Conservation (phyloP, 768 basidiomycete genomes). For the Kwoniella dendrophila region DNA sequence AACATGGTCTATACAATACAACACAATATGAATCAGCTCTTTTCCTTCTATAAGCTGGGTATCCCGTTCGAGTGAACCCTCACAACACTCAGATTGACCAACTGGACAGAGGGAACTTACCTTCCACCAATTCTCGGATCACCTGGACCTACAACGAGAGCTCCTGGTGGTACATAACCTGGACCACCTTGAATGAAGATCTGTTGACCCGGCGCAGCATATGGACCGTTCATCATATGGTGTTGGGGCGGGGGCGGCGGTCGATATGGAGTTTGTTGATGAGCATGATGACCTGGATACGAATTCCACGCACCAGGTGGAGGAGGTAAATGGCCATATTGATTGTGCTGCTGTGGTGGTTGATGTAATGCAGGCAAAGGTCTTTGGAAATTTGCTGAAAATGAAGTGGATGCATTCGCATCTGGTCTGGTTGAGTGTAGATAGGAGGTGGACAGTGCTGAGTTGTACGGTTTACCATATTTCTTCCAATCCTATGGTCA, state of each 20-base stretch:
- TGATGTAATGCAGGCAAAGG: conserved; percentile 31
- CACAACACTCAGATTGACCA: no score
- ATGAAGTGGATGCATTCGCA: conserved; percentile 32
- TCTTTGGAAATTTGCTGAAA: conserved; percentile 45
- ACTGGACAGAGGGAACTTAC: conserved; percentile 27
- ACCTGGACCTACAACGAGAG: conserved; percentile 42
- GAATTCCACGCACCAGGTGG: conserved; percentile 32
- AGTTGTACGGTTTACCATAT: conserved; percentile 48
- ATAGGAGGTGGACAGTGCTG: conserved; percentile 41
- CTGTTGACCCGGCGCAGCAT: conserved; percentile 10
- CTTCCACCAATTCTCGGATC: conserved; percentile 50
- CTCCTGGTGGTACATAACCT: conserved; percentile 32
- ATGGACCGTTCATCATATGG: not conserved
- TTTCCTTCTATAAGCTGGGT: not conserved
- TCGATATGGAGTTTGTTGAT: conserved; percentile 24
- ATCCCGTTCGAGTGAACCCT: no score
- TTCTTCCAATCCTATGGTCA: conserved; percentile 44
- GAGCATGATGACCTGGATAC: conserved; percentile 36
- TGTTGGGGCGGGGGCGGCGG: conserved; percentile 26
- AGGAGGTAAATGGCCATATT: conserved; percentile 25
- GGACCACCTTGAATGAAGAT: conserved; percentile 33
- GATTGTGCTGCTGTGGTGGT: conserved; percentile 11
- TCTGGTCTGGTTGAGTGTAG: conserved; percentile 14
- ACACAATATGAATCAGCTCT: not conserved
- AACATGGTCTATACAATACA: conserved; percentile 34